Conservation (phyloP, 2,329 filamentous ascomycete genomes). For the Blastomyces gilchristii region DNA sequence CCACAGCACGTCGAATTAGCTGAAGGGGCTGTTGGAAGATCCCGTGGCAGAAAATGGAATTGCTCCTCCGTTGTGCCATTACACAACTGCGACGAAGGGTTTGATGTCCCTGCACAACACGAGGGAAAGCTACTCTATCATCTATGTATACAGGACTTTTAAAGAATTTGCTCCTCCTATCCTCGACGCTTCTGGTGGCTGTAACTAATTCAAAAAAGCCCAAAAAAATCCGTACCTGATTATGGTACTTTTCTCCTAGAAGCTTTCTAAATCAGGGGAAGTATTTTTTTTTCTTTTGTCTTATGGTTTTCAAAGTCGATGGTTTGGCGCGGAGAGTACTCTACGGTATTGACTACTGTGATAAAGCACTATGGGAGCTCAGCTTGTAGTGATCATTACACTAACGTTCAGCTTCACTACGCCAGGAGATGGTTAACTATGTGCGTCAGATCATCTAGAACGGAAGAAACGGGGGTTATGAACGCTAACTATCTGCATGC, state of each 20-base stretch:
- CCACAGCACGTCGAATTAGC: not conserved
- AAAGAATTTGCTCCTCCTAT: not conserved
- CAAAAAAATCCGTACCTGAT: not conserved
- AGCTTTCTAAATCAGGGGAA: not conserved
- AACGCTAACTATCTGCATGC: too few species aligned
- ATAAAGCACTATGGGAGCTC: not conserved
- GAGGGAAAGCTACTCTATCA: constrained; percentile 17
- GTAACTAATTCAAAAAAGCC: not conserved
- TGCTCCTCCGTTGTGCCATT: too few species aligned
- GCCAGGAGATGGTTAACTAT: not conserved
- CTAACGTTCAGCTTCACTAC: too few species aligned
- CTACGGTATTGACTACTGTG: not conserved
- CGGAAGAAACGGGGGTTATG: too few species aligned
- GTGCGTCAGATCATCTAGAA: not conserved
- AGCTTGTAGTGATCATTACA: not conserved
- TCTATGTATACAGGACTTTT: constrained; percentile 12
- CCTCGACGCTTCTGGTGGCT: not conserved
- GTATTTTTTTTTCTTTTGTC: too few species aligned
- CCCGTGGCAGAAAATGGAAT: not conserved
- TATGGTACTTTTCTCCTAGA: constrained; percentile 8
- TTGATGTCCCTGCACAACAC: constrained; percentile 17
- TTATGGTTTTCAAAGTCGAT: too few species aligned
- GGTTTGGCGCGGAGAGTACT: not conserved
- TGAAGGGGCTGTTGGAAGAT: not conserved
- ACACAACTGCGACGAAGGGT: constrained; percentile 18